phyloP scores from a whole-genome alignment of 805 yeast genomes.

The Barnettozyma wickerhamii region DNA sequence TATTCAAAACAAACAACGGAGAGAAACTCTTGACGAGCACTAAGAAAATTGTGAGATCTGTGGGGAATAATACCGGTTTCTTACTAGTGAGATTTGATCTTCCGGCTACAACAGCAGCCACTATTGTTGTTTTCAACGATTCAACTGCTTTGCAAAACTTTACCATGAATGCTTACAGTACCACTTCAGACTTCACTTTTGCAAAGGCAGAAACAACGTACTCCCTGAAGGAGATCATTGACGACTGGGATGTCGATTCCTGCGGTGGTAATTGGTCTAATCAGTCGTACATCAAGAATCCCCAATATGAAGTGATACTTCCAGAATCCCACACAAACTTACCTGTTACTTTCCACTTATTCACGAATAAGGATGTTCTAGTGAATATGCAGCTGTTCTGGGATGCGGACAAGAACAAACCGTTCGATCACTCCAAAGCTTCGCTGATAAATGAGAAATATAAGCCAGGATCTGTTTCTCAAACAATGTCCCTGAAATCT shows the following conservation, averaged over 20 bases:
- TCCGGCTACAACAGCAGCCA: slow-evolving; percentile 27
- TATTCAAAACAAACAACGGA: slow-evolving; percentile 28
- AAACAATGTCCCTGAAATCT: slow-evolving; percentile 21
- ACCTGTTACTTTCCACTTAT: slow-evolving; percentile 16
- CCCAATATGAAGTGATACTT: slow-evolving; percentile 42
- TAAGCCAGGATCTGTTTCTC: slow-evolving; percentile 22
- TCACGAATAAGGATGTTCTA: slow-evolving; percentile 26
- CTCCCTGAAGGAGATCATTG: slow-evolving; percentile 25
- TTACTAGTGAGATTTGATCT: slow-evolving; percentile 30
- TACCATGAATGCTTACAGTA: slow-evolving; percentile 20
- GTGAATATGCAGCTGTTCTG: slow-evolving; percentile 44
- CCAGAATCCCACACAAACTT: slow-evolving; percentile 21
- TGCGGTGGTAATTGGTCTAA: slow-evolving; percentile 55
- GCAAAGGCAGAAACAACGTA: slow-evolving; percentile 30
- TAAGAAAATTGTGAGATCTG: slow-evolving; percentile 5
- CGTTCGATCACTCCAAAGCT: slow-evolving; percentile 29
- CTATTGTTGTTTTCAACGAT: slow-evolving; percentile 24
- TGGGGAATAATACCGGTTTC: slow-evolving; percentile 36
- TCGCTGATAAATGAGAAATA: slow-evolving; percentile 34
- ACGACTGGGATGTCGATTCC: slow-evolving; percentile 40
- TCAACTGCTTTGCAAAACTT: slow-evolving; percentile 12
- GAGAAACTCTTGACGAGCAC: slow-evolving; percentile 24
- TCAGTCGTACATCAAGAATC: slow-evolving; percentile 46
- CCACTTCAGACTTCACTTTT: slow-evolving; percentile 18
- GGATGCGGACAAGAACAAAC: slow-evolving; percentile 23